Evolutionary conservation across 78 protist species (phyloP).

Genomic region (Emiliania huxleyi): DNA sequence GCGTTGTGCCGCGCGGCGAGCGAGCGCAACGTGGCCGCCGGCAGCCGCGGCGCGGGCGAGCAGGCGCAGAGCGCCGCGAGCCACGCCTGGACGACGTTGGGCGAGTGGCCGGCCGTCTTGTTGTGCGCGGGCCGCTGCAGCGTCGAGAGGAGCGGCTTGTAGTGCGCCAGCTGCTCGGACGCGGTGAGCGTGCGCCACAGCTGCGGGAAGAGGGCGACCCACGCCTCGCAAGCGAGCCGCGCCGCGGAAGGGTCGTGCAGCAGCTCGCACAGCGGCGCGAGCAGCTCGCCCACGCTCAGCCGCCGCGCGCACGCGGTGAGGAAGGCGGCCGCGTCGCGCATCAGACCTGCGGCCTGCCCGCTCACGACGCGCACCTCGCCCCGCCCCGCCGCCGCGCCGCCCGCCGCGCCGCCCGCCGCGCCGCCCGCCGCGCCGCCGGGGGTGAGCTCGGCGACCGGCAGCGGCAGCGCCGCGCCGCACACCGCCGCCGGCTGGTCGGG

Average conservation of each 20-base stretch:
- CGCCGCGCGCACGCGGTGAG: neutral
- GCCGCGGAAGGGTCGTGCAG: neutral
- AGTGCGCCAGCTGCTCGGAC: neutral
- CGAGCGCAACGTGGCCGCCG: conserved; percentile 52
- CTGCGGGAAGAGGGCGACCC: conserved; percentile 23
- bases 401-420: neutral
- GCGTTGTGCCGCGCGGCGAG: conserved; percentile 63
- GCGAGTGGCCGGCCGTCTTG: neutral
- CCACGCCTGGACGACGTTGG: conserved; percentile 55
- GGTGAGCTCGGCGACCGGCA: neutral
- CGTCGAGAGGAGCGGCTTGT: conserved; percentile 31
- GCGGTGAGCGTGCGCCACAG: neutral
- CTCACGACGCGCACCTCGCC: no score
- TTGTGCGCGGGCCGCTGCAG: conserved; percentile 17
- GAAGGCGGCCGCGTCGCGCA: neutral
- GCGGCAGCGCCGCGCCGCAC: neutral
- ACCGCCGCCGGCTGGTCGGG: neutral
- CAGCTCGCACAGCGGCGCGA: conserved; percentile 33
- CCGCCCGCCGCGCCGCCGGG: neutral
- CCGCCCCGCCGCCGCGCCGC: neutral
- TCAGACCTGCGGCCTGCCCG: neutral
- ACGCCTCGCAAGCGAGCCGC: conserved; percentile 6
- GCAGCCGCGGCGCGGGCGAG: conserved; percentile 60
- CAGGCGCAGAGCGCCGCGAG: conserved; percentile 62
- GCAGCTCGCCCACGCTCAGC: neutral